phyloP scores from a whole-genome alignment of 257 asterid genomes.

The Gardenia jasminoides region DNA sequence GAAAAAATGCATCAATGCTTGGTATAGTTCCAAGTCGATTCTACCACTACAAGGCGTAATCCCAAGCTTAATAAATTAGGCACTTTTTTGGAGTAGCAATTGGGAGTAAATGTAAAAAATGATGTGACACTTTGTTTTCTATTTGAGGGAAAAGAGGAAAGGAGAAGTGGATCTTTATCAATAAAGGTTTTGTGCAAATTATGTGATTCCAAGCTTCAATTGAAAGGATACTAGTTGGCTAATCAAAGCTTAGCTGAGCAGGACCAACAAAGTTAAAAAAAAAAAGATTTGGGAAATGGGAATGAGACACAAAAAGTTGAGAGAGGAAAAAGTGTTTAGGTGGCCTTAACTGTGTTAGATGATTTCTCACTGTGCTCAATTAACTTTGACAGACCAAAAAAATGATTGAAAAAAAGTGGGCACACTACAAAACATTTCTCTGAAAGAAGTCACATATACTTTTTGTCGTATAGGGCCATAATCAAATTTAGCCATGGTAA shows the following conservation, averaged over 20 bases:
- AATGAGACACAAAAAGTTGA: neutral
- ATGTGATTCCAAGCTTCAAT: conserved; percentile 26
- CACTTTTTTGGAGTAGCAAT: neutral
- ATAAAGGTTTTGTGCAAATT: neutral
- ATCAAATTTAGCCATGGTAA: neutral
- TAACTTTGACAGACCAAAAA: neutral
- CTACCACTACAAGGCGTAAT: neutral
- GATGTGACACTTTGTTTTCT: conserved; percentile 3
- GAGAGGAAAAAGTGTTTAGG: conserved; percentile 9
- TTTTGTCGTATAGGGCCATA: neutral
- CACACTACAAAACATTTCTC: neutral
- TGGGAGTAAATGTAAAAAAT: neutral
- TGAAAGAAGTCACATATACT: neutral
- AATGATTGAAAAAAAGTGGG: neutral
- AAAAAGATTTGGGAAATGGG: conserved; percentile 1
- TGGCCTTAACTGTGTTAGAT: conserved; percentile 19
- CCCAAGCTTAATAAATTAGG: neutral
- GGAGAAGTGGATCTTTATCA: conserved; percentile 12
- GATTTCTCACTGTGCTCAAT: conserved; percentile 12
- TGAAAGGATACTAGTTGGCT: conserved; percentile 16
- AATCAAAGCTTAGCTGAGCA: conserved; percentile 2
- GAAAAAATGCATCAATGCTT: neutral
- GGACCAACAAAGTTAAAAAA: conserved; percentile 1
- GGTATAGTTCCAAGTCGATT: neutral
- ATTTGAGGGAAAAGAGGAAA: conserved; percentile 13